Conservation (phyloP, 495 filamentous ascomycete genomes). For the Aspergillus bridgeri region DNA sequence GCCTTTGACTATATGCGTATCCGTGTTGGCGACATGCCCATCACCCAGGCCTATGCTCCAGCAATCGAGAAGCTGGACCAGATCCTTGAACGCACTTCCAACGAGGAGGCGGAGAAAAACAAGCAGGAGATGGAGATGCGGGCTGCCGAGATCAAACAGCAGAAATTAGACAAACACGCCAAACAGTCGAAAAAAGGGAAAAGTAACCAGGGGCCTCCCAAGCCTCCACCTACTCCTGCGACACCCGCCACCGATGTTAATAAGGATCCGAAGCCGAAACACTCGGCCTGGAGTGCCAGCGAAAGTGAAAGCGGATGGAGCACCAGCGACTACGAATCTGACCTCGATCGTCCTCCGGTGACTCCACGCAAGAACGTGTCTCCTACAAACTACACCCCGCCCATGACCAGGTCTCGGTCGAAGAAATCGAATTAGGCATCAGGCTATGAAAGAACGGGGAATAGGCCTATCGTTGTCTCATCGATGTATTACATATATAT, state of each 20-base stretch:
- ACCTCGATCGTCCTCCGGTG: background rate
- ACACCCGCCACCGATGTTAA: slow-evolving; percentile 18
- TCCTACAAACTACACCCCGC: background rate
- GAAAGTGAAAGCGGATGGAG: slow-evolving; percentile 46
- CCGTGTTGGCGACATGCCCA: slow-evolving; percentile 72
- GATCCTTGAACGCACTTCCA: slow-evolving; percentile 29
- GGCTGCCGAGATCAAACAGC: slow-evolving; percentile 15
- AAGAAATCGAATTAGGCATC: background rate
- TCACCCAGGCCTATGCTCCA: slow-evolving; percentile 70
- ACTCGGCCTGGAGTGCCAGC: slow-evolving; percentile 37
- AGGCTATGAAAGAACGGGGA: too few species aligned
- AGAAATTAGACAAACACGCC: slow-evolving; percentile 19
- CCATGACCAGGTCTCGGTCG: background rate
- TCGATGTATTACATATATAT: too few species aligned
- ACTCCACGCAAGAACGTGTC: background rate
- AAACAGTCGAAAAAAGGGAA: slow-evolving; percentile 26
- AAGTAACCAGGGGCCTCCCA: slow-evolving; percentile 6
- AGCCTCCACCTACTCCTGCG: slow-evolving; percentile 6
- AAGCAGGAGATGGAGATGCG: slow-evolving; percentile 12
- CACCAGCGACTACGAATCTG: slow-evolving; percentile 27
- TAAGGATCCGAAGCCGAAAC: slow-evolving; percentile 8
- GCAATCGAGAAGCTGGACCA: slow-evolving; percentile 68
- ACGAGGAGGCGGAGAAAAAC: slow-evolving; percentile 12
- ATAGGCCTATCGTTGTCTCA: too few species aligned
- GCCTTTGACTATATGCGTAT: slow-evolving; percentile 90